phyloP scores from a whole-genome alignment of 2,329 filamentous ascomycete species.

The Trichophyton equinum region DNA sequence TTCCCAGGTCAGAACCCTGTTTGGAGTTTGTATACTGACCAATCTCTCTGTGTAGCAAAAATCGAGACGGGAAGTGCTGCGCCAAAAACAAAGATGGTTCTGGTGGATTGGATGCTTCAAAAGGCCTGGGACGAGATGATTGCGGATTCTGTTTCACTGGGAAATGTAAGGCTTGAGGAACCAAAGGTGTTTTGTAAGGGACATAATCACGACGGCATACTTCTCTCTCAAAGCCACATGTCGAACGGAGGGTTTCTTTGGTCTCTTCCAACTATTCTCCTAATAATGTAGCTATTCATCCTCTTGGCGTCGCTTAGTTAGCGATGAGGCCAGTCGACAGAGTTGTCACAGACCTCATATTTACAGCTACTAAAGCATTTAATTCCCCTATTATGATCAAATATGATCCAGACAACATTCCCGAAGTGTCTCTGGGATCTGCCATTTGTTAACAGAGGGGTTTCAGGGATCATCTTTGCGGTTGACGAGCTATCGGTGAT shows the following conservation, averaged over 20 bases:
- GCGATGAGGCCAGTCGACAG: too few species aligned
- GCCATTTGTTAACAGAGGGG: neutral
- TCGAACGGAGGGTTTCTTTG: too few species aligned
- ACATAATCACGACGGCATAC: too few species aligned
- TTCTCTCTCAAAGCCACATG: too few species aligned
- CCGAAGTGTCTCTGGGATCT: neutral
- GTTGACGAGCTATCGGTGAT: slow-evolving; percentile 4
- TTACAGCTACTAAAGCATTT: too few species aligned
- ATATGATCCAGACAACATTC: too few species aligned
- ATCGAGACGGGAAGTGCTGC: neutral
- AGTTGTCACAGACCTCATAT: too few species aligned
- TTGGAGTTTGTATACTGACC: neutral
- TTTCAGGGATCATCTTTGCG: slow-evolving; percentile 5
- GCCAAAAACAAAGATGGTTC: neutral
- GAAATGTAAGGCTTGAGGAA: neutral
- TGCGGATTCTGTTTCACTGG: neutral
- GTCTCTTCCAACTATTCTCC: too few species aligned
- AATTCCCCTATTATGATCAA: too few species aligned
- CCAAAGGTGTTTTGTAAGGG: neutral
- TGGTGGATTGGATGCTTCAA: neutral
- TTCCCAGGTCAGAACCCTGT: too few species aligned
- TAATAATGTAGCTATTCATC: too few species aligned
- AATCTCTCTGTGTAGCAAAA: neutral
- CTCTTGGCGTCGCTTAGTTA: too few species aligned
- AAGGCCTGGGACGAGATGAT: neutral